These are phyloP conservation scores for Aspergillus taichungensis DNA, from an alignment of 495 filamentous ascomycete species.

Conservation along the genomic window DNA sequence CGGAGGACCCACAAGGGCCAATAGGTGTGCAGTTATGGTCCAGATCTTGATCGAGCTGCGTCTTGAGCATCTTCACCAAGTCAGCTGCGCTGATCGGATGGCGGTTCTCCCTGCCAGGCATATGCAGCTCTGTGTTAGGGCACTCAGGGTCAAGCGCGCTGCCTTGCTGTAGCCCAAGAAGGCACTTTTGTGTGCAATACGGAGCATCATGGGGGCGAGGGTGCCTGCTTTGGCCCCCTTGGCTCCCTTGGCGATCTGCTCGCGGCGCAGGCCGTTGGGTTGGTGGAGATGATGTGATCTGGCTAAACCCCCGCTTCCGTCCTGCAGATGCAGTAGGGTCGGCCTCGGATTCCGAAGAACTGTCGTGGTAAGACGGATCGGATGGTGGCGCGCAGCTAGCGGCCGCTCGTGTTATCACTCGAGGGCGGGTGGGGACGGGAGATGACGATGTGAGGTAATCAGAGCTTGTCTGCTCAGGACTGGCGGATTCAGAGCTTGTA, in stretches of 20 bases:
- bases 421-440: constrained; percentile 8
- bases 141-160: constrained; percentile 22
- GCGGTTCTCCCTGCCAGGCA: background rate
- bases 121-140: constrained; percentile 27
- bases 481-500: constrained; percentile 9
- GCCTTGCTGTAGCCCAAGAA: constrained; percentile 27
- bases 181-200: constrained; percentile 34
- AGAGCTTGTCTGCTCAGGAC: constrained; percentile 7
- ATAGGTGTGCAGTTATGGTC: constrained; percentile 18
- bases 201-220: background rate
- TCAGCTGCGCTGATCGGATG: constrained; percentile 4
- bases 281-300: constrained; percentile 8
- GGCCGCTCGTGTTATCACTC: constrained; percentile 13
- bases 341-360: constrained; percentile 11
- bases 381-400: constrained; percentile 10
- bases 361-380: constrained; percentile 1
- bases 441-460: constrained; percentile 6
- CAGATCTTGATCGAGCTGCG: constrained; percentile 21
- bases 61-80: constrained; percentile 11
- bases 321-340: constrained; percentile 7
- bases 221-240: background rate
- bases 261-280: background rate
- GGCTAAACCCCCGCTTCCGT: constrained; percentile 17
- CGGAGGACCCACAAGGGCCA: constrained; percentile 12
- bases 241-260: background rate